Base-by-base conservation (phyloP, 2,329 filamentous ascomycete genomes). In the Rhynchosporium graminicola region DNA sequence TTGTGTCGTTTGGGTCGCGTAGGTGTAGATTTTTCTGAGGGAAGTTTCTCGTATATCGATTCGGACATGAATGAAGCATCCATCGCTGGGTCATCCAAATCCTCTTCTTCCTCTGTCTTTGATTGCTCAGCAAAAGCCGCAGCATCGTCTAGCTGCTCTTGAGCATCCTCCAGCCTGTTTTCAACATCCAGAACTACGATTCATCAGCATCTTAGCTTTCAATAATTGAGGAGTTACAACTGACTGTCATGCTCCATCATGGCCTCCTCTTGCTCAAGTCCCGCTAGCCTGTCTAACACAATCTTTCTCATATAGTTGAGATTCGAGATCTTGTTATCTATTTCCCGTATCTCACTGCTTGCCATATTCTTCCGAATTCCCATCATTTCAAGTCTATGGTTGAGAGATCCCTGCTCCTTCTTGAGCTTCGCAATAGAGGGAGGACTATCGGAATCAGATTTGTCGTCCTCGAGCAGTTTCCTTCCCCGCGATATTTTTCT, bases 331-430 rank as follows among this genome's bases (percentile, higher is more conserved):
- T 98, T 99, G 78, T 90, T 93, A 77, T 99, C 95, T 65, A 99
- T 97, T 73, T 99, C 95, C 64, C 87, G 87, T 63, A 99, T 98
- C 76, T 99, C 95, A 66, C 91, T 90, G 72, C 92, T 95, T 69
- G 93, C 94, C 94, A 99, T 97, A 73, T 95, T 97, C 77, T 99
- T 99, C 63, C 95, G 86, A 65, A 98, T 87, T 3, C 89, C 85
- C 79, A 98, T 87, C 85, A 97, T 91, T 73, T 98, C 92, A 69
- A 99, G 80, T 68, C 91, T 86, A 75, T 96, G 92, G 78, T 89
- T 88, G 78, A 97, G 83, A 59, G 84, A 81, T 48, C 89, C 84
- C 75, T 91, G 91, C 69, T 96, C 92, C 74, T 88, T 90, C 76
- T 90, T 91, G 68, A 98, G 77, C 69, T 87, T 88, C 52, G 82